A percentile compares a stretch with the other conserved stretches of the same genome.
These are phyloP conservation scores for Podila epigama DNA, from an alignment of 192 early-diverging fungal species.

Conservation along the genomic window DNA sequence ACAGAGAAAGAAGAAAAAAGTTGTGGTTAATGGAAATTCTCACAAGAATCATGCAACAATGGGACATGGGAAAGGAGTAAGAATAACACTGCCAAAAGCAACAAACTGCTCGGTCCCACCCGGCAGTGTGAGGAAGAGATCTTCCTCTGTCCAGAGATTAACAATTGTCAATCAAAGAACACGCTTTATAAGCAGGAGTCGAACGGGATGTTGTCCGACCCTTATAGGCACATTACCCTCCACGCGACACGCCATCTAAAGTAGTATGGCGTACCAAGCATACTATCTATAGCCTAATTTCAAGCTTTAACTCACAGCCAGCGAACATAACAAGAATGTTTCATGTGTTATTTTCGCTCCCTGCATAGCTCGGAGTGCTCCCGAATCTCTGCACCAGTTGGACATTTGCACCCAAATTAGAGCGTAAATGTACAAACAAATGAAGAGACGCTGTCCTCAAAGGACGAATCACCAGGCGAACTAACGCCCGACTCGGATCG, in stretches of 20 bases:
- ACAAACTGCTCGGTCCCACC: conserved; percentile 7
- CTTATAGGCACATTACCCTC: conserved; percentile 10
- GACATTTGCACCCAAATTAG: background rate
- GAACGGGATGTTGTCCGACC: conserved; percentile 5
- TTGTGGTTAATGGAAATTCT: background rate
- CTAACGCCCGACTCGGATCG: conserved; percentile 7
- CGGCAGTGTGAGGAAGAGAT: conserved; percentile 3
- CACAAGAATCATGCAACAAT: background rate
- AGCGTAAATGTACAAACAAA: background rate
- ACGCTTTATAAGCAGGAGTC: background rate
- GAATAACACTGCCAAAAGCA: conserved; percentile 8
- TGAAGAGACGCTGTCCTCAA: conserved; percentile 7
- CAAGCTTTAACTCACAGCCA: background rate
- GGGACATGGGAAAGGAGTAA: background rate
- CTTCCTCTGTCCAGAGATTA: background rate
- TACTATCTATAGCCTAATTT: too few species aligned
- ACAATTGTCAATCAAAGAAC: background rate
- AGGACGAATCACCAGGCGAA: background rate
- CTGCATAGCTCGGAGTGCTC: conserved; percentile 11
- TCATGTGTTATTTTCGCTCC: background rate
- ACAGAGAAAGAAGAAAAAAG: background rate
- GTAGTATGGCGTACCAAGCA: conserved; percentile 7
- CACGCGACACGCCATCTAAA: conserved; percentile 4
- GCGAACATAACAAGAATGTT: background rate
- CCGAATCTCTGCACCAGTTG: background rate